Conservation (phyloP, 371 early-diverging fungal species). For the Blastocladiella emersonii region DNA sequence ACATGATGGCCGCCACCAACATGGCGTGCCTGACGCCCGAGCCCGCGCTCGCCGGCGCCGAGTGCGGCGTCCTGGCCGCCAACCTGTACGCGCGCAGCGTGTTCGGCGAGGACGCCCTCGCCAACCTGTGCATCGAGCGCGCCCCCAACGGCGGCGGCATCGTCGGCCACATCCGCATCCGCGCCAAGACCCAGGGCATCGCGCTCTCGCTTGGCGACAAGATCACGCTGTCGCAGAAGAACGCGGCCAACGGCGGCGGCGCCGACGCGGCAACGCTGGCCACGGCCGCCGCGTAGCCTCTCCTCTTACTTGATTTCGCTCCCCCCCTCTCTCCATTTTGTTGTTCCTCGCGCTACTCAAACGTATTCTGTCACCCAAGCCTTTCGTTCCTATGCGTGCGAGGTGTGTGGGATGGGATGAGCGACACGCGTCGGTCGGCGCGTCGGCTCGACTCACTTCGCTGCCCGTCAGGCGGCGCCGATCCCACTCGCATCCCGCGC, state of each 20-base stretch:
- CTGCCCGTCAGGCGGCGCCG: too few relatives aligned
- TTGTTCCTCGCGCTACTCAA: too few relatives aligned
- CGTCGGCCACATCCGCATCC: slow-evolving; percentile 88
- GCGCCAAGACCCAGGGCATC: slow-evolving; percentile 95
- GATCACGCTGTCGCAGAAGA: slow-evolving; percentile 12
- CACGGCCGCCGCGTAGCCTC: too few relatives aligned
- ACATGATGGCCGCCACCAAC: slow-evolving; percentile 86
- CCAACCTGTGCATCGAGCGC: slow-evolving; percentile 86
- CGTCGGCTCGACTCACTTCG: too few relatives aligned
- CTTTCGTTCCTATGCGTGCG: too few relatives aligned
- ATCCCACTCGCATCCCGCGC: too few relatives aligned
- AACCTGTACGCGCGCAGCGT: slow-evolving; percentile 90
- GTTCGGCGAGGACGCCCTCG: slow-evolving; percentile 93
- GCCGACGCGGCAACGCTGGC: not conserved
- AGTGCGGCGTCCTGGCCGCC: slow-evolving; percentile 89
- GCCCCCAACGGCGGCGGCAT: slow-evolving; percentile 47
- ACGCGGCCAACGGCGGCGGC: not conserved
- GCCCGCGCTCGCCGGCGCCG: slow-evolving; percentile 65
- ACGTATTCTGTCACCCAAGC: too few relatives aligned
- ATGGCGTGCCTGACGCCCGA: slow-evolving; percentile 91
- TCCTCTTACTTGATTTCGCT: too few relatives aligned
- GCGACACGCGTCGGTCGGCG: too few relatives aligned
- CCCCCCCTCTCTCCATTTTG: too few relatives aligned
- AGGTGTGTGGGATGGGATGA: too few relatives aligned
- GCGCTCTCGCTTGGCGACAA: slow-evolving; percentile 80